Evolutionary conservation across 1,284 basidiomycete species (phyloP).

Genomic region (Ustilago cynodontis): DNA sequence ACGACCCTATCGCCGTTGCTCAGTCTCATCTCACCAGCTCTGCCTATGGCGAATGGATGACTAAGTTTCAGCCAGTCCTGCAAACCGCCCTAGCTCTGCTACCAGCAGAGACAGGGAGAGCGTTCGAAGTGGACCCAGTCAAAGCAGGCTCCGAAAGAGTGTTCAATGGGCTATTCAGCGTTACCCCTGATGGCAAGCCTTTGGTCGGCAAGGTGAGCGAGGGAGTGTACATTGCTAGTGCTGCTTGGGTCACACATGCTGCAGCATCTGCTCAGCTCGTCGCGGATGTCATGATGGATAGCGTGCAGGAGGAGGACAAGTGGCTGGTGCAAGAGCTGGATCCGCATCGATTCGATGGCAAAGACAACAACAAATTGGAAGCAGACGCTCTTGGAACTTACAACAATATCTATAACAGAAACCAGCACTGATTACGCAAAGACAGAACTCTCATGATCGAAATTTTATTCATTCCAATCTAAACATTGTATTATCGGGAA

Average conservation of each 20-base stretch:
- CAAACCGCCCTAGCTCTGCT: background rate
- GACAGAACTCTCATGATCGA: too few relatives aligned
- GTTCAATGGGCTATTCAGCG: slow-evolving; percentile 25
- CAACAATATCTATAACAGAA: slow-evolving; percentile 30
- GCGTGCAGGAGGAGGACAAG: background rate
- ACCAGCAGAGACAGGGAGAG: background rate
- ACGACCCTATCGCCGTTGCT: slow-evolving; percentile 22
- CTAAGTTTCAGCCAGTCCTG: slow-evolving; percentile 6
- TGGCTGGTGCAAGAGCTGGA: slow-evolving; percentile 9
- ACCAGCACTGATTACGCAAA: slow-evolving; percentile 1
- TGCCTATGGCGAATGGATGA: slow-evolving; percentile 16
- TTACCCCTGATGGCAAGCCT: slow-evolving; percentile 24
- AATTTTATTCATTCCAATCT: background rate
- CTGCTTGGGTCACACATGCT: slow-evolving; percentile 22
- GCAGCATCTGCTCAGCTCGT: slow-evolving; percentile 17
- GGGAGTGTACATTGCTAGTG: slow-evolving; percentile 12
- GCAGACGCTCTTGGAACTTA: slow-evolving; percentile 8
- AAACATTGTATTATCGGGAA: background rate
- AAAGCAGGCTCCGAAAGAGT: background rate
- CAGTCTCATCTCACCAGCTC: background rate
- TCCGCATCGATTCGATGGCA: slow-evolving; percentile 9
- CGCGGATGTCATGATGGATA: slow-evolving; percentile 6
- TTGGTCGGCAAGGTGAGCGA: slow-evolving; percentile 4
- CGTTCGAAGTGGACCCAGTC: background rate
- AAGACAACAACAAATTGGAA: background rate